Base-by-base conservation (phyloP, 1,139 yeast genomes). In the Torulaspora pretoriensis region DNA sequence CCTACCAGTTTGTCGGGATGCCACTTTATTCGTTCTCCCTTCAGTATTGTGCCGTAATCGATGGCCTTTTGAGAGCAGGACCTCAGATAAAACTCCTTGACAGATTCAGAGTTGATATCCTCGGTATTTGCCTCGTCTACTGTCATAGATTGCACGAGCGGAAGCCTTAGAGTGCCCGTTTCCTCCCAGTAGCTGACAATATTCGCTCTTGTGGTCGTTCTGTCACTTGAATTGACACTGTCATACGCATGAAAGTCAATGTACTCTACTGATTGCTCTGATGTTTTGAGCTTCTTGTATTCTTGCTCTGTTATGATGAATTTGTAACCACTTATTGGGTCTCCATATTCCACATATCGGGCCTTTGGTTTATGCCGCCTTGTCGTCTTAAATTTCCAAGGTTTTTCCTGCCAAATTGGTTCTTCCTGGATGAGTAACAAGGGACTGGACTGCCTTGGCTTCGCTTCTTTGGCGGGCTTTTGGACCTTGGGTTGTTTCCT, bases 21-120 rank as follows among this genome's bases (percentile, higher is more conserved):
- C 88, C 88, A 82, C 49, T 76, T 65, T 3, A 80, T 60, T 48
- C 88, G 56, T 55, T 81, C 88, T 26, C 52, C 56, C 46, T 72
- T 76, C 6, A 80, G 47, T 3, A 75, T 54, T 2, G 62, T 68
- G 9, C 50, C 19, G 14, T 61, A 43, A 4, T 54, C 45, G 12
- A 23, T 8, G 9, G 38, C 31, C 19, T 42, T 28, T 12, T 27
- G 27, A 2, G 19, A 6, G 30, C 44, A 35, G 27, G 49, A 41
- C 3, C 35, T 46, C 4, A 45, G 40, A 3, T 70, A 42, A 44
- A 71, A 70, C 0, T 22, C 8, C 8, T 40, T 32, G 6, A 70
- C 49, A n/a, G 55, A 48, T 0, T 40, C 50, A 2, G 17, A 7
- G 9, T 29, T 57, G 54, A 56, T 14, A 36, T 50, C 34, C 8